Conservation (phyloP, 2,329 filamentous ascomycete species). For the Ascocoryne sarcoides region DNA sequence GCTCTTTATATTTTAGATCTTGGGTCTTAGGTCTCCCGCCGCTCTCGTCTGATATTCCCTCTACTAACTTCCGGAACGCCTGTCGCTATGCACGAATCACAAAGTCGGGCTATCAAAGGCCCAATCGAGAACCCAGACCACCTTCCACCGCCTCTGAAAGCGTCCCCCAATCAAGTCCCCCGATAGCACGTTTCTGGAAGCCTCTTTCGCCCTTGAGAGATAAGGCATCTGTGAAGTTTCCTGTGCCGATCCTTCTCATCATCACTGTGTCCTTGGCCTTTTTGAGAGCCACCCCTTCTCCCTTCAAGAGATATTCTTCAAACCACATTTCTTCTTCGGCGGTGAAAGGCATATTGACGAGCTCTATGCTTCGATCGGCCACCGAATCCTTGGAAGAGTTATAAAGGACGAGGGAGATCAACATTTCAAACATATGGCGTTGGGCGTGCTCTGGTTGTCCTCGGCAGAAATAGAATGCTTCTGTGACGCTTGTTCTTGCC, state of each 20-base stretch:
- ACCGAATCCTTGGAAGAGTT: conserved; percentile 31
- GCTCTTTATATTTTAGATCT: too few relatives aligned
- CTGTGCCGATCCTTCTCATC: conserved; percentile 63
- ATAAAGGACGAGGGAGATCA: conserved; percentile 51
- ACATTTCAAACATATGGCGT: conserved; percentile 55
- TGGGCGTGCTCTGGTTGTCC: conserved; percentile 53
- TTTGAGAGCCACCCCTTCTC: conserved; percentile 54
- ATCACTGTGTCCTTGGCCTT: conserved; percentile 65
- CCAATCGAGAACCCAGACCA: conserved; percentile 24
- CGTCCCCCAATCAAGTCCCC: conserved; percentile 24
- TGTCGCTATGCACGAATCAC: too few relatives aligned
- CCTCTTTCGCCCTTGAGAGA: conserved; percentile 31
- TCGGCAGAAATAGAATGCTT: conserved; percentile 66
- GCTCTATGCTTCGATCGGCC: conserved; percentile 53
- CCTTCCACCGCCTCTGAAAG: conserved; percentile 22
- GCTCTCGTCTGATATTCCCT: too few relatives aligned
- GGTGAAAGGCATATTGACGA: conserved; percentile 66
- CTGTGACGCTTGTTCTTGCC: conserved; percentile 55
- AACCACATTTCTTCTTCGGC: conserved; percentile 66
- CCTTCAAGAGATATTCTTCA: conserved; percentile 55
- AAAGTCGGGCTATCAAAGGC: neutral
- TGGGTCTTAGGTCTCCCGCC: too few relatives aligned
- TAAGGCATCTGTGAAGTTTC: conserved; percentile 44
- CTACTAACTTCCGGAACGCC: too few relatives aligned
- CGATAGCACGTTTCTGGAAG: conserved; percentile 14